A percentile compares a stretch with the other conserved stretches of the same genome.
Conservation (phyloP, 1,284 basidiomycete genomes). For the Sanghuangporus baumii region DNA sequence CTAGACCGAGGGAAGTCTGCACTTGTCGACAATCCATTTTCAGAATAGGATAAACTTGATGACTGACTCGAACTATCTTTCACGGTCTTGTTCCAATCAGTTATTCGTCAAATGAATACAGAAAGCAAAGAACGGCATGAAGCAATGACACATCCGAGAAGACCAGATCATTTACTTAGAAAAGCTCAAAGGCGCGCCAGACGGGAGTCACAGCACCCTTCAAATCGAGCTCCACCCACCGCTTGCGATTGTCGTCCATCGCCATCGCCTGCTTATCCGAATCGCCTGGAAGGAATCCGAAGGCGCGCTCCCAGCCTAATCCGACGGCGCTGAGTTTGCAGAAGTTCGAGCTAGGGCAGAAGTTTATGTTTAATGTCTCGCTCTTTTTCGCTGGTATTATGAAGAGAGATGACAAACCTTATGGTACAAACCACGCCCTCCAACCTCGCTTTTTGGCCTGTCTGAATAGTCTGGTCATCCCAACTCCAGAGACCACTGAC, state of each 20-base stretch:
- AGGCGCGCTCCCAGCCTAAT: conserved; percentile 58
- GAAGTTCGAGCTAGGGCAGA: conserved; percentile 45
- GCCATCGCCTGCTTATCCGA: conserved; percentile 1
- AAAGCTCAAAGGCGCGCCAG: conserved; percentile 17
- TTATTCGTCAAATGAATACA: background rate
- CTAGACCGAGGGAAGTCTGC: no score
- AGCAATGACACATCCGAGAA: background rate
- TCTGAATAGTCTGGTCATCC: conserved; percentile 20
- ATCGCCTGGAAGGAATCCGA: conserved; percentile 43
- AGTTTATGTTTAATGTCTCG: background rate
- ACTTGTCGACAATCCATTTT: no score
- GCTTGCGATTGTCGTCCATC: conserved; percentile 39
- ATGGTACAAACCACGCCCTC: conserved; percentile 51
- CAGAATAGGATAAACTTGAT: no score
- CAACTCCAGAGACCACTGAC: conserved; percentile 53
- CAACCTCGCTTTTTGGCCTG: conserved; percentile 35
- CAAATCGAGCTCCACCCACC: conserved; percentile 59
- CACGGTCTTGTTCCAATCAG: background rate
- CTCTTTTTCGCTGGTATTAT: conserved; percentile 2
- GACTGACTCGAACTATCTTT: no score
- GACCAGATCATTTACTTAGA: background rate
- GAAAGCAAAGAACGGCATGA: background rate
- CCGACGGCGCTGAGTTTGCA: conserved; percentile 56
- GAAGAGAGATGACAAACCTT: conserved; percentile 35
- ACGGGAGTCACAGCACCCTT: conserved; percentile 43